These are phyloP conservation scores for Dothiorella sarmentorum DNA, from an alignment of 2,329 filamentous ascomycete species.

Conservation along the genomic window DNA sequence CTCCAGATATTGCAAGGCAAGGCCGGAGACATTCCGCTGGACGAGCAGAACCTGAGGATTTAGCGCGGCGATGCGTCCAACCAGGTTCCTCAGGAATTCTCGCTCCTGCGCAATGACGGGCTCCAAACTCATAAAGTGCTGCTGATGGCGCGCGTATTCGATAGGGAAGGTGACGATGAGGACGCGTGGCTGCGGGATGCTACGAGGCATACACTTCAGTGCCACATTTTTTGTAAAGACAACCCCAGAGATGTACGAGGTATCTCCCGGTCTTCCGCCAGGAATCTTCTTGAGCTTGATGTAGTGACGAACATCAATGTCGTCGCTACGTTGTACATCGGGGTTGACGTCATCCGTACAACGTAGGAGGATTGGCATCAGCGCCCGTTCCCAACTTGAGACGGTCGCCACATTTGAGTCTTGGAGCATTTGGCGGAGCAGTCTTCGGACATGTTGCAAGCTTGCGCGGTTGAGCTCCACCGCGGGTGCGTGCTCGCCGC, in stretches of 20 bases:
- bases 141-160: slow-evolving; percentile 88
- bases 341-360: slow-evolving; percentile 94
- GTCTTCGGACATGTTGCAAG: slow-evolving; percentile 78
- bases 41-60: slow-evolving; percentile 85
- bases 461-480: slow-evolving; percentile 85
- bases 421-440: slow-evolving; percentile 77
- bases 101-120: slow-evolving; percentile 95
- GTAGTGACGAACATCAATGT: slow-evolving; percentile 96
- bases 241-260: slow-evolving; percentile 92
- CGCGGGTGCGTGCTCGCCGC: slow-evolving; percentile 68
- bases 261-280: slow-evolving; percentile 84
- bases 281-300: slow-evolving; percentile 97
- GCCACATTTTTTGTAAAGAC: slow-evolving; percentile 98
- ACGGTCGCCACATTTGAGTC: slow-evolving; percentile 72
- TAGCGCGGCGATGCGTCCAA: slow-evolving; percentile 83
- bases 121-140: slow-evolving; percentile 97
- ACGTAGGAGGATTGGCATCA: slow-evolving; percentile 84
- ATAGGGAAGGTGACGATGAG: slow-evolving; percentile 92
- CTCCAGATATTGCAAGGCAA: slow-evolving; percentile 83
- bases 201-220: slow-evolving; percentile 91
- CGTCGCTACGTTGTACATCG: slow-evolving; percentile 83
- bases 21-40: slow-evolving; percentile 85
- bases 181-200: slow-evolving; percentile 78
- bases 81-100: slow-evolving; percentile 86
- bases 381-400: slow-evolving; percentile 80